These are phyloP conservation scores for Cladophialophora yegresii DNA, from an alignment of 2,329 filamentous ascomycete species.

Conservation along the genomic window DNA sequence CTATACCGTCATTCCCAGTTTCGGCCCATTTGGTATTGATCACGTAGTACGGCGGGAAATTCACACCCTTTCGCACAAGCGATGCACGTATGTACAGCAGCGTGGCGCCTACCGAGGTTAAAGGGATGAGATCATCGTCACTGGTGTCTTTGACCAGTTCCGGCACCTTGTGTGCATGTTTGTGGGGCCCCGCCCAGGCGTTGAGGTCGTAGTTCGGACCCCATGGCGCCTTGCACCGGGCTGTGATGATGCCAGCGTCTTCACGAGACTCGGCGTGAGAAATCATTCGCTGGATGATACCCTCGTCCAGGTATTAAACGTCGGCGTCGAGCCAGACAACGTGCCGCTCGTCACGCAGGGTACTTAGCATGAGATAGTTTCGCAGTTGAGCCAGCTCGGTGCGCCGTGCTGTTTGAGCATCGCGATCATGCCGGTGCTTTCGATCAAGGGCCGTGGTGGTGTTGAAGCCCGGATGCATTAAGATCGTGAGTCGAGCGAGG, in stretches of 20 bases:
- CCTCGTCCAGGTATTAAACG: not conserved
- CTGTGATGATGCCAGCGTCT: conserved; percentile 1
- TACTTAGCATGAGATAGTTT: conserved; percentile 1
- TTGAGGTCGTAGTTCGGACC: conserved; percentile 1
- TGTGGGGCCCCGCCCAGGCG: not conserved
- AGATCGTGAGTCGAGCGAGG: not conserved
- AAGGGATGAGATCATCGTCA: not conserved
- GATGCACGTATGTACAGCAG: not conserved
- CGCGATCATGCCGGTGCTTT: not conserved
- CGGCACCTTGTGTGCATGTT: not conserved
- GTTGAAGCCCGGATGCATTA: not conserved
- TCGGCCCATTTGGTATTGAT: not conserved
- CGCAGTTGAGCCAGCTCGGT: not conserved
- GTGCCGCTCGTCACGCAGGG: not conserved
- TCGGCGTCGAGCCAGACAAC: conserved; percentile 1
- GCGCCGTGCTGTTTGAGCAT: not conserved
- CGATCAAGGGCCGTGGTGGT: not conserved
- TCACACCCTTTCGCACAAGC: not conserved
- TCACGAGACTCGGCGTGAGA: conserved; percentile 1
- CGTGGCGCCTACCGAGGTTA: not conserved
- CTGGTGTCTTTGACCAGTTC: not conserved
- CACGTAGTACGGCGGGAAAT: not conserved
- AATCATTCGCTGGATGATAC: not conserved
- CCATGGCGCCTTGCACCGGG: not conserved
- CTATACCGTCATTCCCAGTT: not conserved